A percentile compares a stretch with the other conserved stretches of the same genome.
Conservation (phyloP, 2,329 filamentous ascomycete genomes). For the Fusarium oligoseptatum region DNA sequence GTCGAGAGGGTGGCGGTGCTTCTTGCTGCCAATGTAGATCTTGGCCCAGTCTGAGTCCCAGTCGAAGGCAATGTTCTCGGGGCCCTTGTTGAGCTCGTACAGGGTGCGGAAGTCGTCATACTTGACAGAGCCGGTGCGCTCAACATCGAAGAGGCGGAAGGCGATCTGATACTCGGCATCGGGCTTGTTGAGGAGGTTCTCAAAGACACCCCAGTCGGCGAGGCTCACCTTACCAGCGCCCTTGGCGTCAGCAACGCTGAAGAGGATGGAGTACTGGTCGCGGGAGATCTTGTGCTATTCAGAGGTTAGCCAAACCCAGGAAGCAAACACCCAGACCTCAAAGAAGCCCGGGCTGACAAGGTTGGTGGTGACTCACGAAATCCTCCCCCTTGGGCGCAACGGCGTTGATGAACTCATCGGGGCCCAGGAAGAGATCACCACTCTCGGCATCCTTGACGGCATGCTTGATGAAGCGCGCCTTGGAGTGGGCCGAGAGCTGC, state of each 20-base stretch:
- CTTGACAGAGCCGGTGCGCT: conserved; percentile 86
- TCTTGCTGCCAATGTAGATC: conserved; percentile 90
- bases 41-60: conserved; percentile 98
- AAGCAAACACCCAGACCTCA: conserved; percentile 14
- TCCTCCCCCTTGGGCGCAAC: conserved; percentile 89
- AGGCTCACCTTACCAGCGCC: conserved; percentile 80
- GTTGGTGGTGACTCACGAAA: conserved; percentile 76
- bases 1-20: conserved; percentile 89
- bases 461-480: conserved; percentile 80
- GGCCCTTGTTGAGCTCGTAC: conserved; percentile 90
- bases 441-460: conserved; percentile 80
- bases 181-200: conserved; percentile 92
- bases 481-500: conserved; percentile 80
- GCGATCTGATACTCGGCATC: conserved; percentile 99
- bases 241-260: conserved; percentile 87
- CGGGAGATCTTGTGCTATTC: conserved; percentile 95
- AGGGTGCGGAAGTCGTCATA: conserved; percentile 88
- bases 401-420: conserved; percentile 90
- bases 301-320: conserved; percentile 29
- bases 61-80: conserved; percentile 89
- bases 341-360: not conserved
- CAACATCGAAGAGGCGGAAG: conserved; percentile 93
- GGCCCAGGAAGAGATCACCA: conserved; percentile 84
- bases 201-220: conserved; percentile 91
- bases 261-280: conserved; percentile 94